phyloP scores from a whole-genome alignment of 352 stramenopile species.

The Phytophthora citricola region DNA sequence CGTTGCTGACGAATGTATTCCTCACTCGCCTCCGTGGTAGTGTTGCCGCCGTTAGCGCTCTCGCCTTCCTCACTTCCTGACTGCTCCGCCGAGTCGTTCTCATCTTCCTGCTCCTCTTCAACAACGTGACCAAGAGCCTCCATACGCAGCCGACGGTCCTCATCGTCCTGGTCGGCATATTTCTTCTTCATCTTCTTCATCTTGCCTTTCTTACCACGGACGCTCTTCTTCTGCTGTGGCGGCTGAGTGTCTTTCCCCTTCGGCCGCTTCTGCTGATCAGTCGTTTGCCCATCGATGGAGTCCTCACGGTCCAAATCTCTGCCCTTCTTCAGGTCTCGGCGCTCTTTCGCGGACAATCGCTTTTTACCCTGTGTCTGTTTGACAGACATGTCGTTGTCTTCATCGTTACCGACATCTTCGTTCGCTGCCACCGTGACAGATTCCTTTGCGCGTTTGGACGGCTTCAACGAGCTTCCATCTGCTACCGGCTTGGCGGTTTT shows the following conservation, averaged over 20 bases:
- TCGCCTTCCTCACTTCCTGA: constrained; percentile 25
- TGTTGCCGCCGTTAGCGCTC: background rate
- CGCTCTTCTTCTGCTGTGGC: constrained; percentile 44
- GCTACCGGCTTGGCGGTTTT: background rate
- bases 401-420: constrained; percentile 22
- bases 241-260: constrained; percentile 49
- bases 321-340: constrained; percentile 83
- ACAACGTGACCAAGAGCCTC: constrained; percentile 84
- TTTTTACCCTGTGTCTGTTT: constrained; percentile 51
- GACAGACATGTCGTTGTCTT: constrained; percentile 4
- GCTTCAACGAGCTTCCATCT: background rate
- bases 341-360: constrained; percentile 72
- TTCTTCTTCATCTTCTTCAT: constrained; percentile 97
- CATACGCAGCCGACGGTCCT: constrained; percentile 94
- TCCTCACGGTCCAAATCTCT: constrained; percentile 36
- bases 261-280: constrained; percentile 24
- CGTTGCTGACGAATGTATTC: constrained; percentile 78
- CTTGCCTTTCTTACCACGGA: constrained; percentile 95
- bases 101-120: constrained; percentile 41
- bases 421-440: constrained; percentile 11
- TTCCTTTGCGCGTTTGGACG: constrained; percentile 9
- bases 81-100: constrained; percentile 31
- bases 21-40: constrained; percentile 40
- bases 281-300: constrained; percentile 10
- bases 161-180: constrained; percentile 97